Evolutionary conservation across 495 filamentous ascomycete genomes (phyloP).

Genomic region (Talaromyces ruber): DNA sequence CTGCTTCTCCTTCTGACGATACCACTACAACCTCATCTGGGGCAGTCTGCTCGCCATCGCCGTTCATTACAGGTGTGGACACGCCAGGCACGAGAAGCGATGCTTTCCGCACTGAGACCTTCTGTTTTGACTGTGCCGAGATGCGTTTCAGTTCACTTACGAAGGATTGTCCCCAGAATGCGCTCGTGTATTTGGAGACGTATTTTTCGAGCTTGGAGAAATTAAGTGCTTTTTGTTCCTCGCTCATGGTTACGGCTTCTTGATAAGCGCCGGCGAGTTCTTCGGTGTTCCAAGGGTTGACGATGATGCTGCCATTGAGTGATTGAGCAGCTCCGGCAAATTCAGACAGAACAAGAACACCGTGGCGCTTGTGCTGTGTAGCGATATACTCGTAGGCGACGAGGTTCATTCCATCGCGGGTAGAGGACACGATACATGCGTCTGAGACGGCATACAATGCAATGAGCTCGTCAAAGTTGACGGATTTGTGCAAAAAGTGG

Average conservation of each 20-base stretch:
- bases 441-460: conserved; percentile 79
- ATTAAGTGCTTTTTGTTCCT: conserved; percentile 63
- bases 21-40: neutral
- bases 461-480: conserved; percentile 74
- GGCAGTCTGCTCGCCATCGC: neutral
- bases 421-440: conserved; percentile 78
- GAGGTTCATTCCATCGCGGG: conserved; percentile 85
- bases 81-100: conserved; percentile 7
- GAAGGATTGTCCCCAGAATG: conserved; percentile 96
- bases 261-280: conserved; percentile 77
- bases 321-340: conserved; percentile 82
- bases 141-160: conserved; percentile 75
- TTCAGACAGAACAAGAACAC: conserved; percentile 79
- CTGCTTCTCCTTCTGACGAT: neutral
- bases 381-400: conserved; percentile 90
- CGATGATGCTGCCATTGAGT: conserved; percentile 70
- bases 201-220: conserved; percentile 74
- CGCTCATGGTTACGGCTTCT: conserved; percentile 72
- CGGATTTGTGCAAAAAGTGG: conserved; percentile 83
- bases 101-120: conserved; percentile 30
- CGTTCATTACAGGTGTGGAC: conserved; percentile 1
- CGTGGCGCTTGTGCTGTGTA: conserved; percentile 68
- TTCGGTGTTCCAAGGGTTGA: conserved; percentile 88
- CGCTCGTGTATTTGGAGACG: conserved; percentile 85
- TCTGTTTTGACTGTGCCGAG: conserved; percentile 38